Conservation (phyloP, 179 eudicot species). For the Silene coronaria region DNA sequence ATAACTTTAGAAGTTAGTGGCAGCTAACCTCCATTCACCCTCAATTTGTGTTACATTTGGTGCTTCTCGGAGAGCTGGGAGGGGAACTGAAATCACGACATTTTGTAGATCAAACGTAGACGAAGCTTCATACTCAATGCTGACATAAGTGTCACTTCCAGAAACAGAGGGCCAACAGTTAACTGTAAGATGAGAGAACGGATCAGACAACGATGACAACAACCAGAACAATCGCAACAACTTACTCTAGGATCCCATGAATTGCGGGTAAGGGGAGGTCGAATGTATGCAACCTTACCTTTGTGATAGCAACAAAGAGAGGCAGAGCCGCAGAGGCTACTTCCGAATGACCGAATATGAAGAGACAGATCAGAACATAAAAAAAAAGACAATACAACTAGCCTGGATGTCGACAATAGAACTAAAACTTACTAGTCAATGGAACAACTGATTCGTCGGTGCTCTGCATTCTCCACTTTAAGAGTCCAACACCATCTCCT, state of each 20-base stretch:
- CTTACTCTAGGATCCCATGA: too few relatives aligned
- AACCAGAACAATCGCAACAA: too few relatives aligned
- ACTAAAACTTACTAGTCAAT: slow-evolving; percentile 56
- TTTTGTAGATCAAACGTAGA: slow-evolving; percentile 75
- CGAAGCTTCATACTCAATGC: slow-evolving; percentile 90
- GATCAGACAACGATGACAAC: neutral
- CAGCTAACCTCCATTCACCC: slow-evolving; percentile 86
- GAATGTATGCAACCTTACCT: neutral
- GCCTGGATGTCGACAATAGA: neutral
- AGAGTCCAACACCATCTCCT: slow-evolving; percentile 85
- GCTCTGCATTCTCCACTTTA: slow-evolving; percentile 97
- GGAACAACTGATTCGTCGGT: slow-evolving; percentile 84
- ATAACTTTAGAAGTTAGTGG: neutral
- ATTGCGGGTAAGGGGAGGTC: too few relatives aligned
- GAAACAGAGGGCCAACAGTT: slow-evolving; percentile 99
- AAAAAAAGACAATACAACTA: neutral
- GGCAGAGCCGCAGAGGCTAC: too few relatives aligned
- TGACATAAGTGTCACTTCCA: slow-evolving; percentile 87
- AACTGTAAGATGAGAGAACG: slow-evolving; percentile 37
- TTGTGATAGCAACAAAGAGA: too few relatives aligned
- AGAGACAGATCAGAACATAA: neutral
- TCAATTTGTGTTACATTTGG: slow-evolving; percentile 84
- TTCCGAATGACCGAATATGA: too few relatives aligned
- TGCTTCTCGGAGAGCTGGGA: slow-evolving; percentile 92
- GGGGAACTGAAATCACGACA: slow-evolving; percentile 89